Percentiles rank a stretch among this genome's conserved stretches.
Conservation (phyloP, 2,329 filamentous ascomycete species). For the Fusarium sp. region DNA sequence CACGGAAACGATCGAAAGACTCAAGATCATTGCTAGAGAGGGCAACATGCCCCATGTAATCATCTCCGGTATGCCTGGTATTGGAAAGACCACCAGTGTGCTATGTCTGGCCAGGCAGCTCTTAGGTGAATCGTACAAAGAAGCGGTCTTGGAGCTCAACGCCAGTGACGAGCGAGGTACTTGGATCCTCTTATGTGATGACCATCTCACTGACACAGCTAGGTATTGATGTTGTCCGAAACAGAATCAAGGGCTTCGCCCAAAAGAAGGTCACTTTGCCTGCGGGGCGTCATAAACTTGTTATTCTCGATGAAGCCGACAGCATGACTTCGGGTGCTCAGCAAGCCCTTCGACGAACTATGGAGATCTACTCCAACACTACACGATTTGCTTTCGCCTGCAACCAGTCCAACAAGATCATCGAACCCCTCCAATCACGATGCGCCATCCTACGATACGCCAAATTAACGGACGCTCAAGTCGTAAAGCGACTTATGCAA, state of each 20-base stretch:
- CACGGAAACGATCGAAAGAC: conserved; percentile 93
- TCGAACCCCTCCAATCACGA: conserved; percentile 96
- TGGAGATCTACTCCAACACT: conserved; percentile 98
- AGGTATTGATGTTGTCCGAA: conserved; percentile 97
- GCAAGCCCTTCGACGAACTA: conserved; percentile 91
- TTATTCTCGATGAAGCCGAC: conserved; percentile 98
- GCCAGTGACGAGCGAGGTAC: conserved; percentile 90
- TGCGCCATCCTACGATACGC: conserved; percentile 96
- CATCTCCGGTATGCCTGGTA: conserved; percentile 99
- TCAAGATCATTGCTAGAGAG: conserved; percentile 98
- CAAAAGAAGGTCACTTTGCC: conserved; percentile 99
- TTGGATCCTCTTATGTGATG: background rate
- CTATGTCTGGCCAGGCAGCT: conserved; percentile 91
- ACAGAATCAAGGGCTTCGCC: conserved; percentile 97
- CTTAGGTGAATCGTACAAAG: conserved; percentile 92
- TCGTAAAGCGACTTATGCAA: conserved; percentile 89
- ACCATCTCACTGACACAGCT: background rate
- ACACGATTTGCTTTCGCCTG: conserved; percentile 98
- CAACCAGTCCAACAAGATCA: conserved; percentile 99
- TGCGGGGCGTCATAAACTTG: conserved; percentile 88
- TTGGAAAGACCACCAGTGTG: conserved; percentile 97
- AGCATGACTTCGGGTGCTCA: conserved; percentile 98
- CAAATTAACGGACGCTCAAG: conserved; percentile 88
- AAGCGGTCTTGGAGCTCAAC: conserved; percentile 95
- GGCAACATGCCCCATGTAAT: conserved; percentile 99